Base-by-base conservation (phyloP, 2,329 filamentous ascomycete genomes). In the Pseudogymnoascus sp. region DNA sequence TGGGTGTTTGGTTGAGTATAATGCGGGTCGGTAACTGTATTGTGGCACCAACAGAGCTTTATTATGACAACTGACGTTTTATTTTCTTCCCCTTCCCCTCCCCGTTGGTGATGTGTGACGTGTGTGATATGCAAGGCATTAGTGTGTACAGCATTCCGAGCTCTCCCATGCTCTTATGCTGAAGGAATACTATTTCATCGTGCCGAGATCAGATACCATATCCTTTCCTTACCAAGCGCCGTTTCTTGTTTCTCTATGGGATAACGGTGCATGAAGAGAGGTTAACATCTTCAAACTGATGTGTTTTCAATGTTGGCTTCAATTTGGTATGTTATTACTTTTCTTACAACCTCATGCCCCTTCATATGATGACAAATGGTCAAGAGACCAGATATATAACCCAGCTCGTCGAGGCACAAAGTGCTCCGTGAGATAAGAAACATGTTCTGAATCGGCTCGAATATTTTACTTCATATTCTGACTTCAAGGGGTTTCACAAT, bases 141-240 rank as follows among this genome's bases (percentile, higher is more conserved):
- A 53, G 47, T 53, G 47, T 53, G 47, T 53, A 53, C 47, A 53
- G 47, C 47, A 53, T 53, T 53, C 47, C 47, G 47, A 53, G 47
- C 47, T 53, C 20, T 53, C 47, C 47, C 28, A 53, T 53, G 47
- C 47, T 53, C 47, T 53, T 53, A 35, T 53, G 47, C 47, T 53
- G 47, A 53, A 53, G 47, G 47, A 53, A 53, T 53, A 53, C 47
- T 53, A 53, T 53, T 53, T 53, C 47, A 53, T 53, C 47, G 47
- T 53, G 47, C 47, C 47, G 47, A 53, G 47, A 53, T 53, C 47
- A 53, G 47, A 53, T 53, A 33, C 12, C 47, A 53, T 53, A 53
- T 35, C 47, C 47, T 53, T 35, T 53, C 47, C 47, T 53, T 53
- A 53, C 47, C 47, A 53, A 53, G 47, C 47, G 47, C 47, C 28